These are phyloP conservation scores for Rhamnella rubrinervis DNA, from an alignment of 331 rosid species.

Conservation along the genomic window DNA sequence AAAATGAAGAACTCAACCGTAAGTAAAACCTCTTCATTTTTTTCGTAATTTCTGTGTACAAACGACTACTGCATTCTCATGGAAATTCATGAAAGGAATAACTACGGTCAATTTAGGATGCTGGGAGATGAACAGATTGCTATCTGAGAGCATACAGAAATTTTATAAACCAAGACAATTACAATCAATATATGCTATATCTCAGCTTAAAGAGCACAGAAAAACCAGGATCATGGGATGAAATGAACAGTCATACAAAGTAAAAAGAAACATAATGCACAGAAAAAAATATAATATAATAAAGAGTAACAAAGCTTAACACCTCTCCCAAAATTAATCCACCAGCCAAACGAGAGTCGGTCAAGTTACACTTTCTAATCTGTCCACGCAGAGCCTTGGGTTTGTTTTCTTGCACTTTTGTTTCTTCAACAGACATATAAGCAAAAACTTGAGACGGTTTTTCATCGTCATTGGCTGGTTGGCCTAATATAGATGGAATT, in stretches of 20 bases:
- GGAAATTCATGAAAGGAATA: too few relatives aligned
- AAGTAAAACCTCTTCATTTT: too few relatives aligned
- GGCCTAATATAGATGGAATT: conserved; percentile 54
- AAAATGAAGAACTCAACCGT: too few relatives aligned
- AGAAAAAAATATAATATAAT: not conserved
- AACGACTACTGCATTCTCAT: too few relatives aligned
- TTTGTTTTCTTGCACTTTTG: conserved; percentile 19
- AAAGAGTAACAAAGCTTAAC: not conserved
- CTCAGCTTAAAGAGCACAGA: not conserved
- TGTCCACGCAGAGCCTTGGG: conserved; percentile 43
- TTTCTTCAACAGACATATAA: conserved; percentile 56
- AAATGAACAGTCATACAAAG: not conserved
- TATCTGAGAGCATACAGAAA: too few relatives aligned
- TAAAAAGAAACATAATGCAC: too few relatives aligned
- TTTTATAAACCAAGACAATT: not conserved
- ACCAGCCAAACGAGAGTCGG: conserved; percentile 40
- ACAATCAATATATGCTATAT: not conserved
- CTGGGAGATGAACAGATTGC: too few relatives aligned
- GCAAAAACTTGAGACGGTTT: conserved; percentile 41
- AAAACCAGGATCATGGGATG: not conserved
- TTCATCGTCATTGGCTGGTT: conserved; percentile 31
- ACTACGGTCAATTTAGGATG: too few relatives aligned
- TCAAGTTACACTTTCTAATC: conserved; percentile 82
- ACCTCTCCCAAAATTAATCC: conserved; percentile 64
- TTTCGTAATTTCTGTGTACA: too few relatives aligned